Conservation (phyloP, 371 early-diverging fungal species). For the Nosema bombycis region DNA sequence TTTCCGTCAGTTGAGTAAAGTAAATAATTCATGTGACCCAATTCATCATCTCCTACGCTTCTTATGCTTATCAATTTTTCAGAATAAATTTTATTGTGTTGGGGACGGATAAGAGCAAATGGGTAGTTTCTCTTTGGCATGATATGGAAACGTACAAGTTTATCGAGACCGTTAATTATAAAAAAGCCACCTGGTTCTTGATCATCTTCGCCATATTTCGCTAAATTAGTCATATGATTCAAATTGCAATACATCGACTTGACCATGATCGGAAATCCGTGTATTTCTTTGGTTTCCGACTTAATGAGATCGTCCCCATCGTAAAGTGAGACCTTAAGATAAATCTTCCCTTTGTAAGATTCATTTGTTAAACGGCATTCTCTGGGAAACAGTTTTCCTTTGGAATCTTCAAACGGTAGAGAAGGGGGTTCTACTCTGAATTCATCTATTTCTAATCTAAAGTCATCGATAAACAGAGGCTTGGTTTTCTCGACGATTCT, state of each 20-base stretch:
- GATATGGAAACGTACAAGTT: conserved; percentile 82
- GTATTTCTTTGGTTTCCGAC: conserved; percentile 71
- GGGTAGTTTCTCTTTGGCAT: conserved; percentile 82
- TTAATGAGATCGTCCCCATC: conserved; percentile 72
- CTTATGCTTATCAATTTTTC: conserved; percentile 78
- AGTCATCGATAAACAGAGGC: conserved; percentile 28
- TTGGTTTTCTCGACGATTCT: conserved; percentile 42
- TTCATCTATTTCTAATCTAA: conserved; percentile 53
- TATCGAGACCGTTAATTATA: conserved; percentile 90
- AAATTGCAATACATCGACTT: conserved; percentile 64
- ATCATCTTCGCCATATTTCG: conserved; percentile 75
- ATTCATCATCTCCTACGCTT: conserved; percentile 79
- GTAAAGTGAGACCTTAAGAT: conserved; percentile 73
- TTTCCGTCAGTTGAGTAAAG: conserved; percentile 85
- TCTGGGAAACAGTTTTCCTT: conserved; percentile 64
- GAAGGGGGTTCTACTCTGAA: conserved; percentile 48
- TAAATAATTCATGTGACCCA: conserved; percentile 78
- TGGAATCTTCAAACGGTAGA: conserved; percentile 22
- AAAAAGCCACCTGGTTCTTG: conserved; percentile 96
- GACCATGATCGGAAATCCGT: conserved; percentile 84
- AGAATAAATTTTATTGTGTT: conserved; percentile 80
- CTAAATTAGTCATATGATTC: conserved; percentile 9
- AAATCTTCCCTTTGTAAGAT: conserved; percentile 76
- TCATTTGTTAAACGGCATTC: conserved; percentile 78
- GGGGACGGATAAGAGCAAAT: conserved; percentile 76